phyloP scores from a whole-genome alignment of 805 yeast genomes.

The Yarrowia bubula region DNA sequence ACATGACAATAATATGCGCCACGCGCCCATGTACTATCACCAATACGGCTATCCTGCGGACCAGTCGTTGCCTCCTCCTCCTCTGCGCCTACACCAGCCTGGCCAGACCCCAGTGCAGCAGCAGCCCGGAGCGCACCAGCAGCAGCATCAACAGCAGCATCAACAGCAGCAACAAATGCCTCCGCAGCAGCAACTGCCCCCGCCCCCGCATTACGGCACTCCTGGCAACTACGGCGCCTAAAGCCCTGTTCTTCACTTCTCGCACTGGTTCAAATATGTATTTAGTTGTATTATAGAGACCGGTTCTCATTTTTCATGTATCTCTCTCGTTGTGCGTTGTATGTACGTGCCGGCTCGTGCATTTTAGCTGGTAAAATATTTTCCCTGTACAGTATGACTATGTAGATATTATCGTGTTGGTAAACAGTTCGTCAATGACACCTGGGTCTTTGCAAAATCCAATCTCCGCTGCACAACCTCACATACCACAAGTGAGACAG shows the following conservation, averaged over 20 bases:
- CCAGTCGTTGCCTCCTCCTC: slow-evolving; percentile 14
- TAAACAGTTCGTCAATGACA: no score
- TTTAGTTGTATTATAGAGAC: slow-evolving; percentile 25
- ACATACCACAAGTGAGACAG: slow-evolving; percentile 19
- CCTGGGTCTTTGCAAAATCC: no score
- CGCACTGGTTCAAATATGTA: slow-evolving; percentile 20
- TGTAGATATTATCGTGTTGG: no score
- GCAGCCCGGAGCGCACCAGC: background rate
- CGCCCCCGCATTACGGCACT: slow-evolving; percentile 1
- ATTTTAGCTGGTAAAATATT: no score
- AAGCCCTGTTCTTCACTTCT: background rate
- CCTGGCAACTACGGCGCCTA: slow-evolving; percentile 12
- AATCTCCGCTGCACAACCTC: background rate
- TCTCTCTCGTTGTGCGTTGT: no score
- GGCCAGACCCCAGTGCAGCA: background rate
- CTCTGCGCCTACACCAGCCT: slow-evolving; percentile 19
- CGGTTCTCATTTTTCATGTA: slow-evolving; percentile 1
- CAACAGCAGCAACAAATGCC: slow-evolving; percentile 28
- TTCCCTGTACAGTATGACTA: no score
- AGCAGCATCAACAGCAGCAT: background rate
- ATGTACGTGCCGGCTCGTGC: no score
- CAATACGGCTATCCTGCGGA: slow-evolving; percentile 20
- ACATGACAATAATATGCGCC: slow-evolving; percentile 16
- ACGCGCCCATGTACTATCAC: slow-evolving; percentile 14
- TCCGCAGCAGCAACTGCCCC: background rate